Evolutionary conservation across 768 basidiomycete genomes (phyloP).

Genomic region (Hericium alpestre): DNA sequence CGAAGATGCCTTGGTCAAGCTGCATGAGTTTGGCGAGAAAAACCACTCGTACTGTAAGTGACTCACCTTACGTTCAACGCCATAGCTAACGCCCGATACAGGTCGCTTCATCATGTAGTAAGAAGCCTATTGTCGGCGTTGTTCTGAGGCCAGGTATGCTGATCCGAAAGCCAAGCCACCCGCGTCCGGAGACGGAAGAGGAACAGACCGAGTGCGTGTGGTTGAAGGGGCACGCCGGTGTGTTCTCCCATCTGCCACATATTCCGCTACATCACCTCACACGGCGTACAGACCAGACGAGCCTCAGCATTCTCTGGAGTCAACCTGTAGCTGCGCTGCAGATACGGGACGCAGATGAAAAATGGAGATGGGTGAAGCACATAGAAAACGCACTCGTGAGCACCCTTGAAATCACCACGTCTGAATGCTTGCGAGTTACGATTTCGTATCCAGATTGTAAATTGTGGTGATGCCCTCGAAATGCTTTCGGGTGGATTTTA

Average conservation of each 20-base stretch:
- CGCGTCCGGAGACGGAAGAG: constrained; percentile 21
- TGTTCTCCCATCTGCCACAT: neutral
- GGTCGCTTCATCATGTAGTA: constrained; percentile 61
- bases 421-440: neutral
- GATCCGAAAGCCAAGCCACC: constrained; percentile 15
- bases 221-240: constrained; percentile 26
- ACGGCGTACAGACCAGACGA: constrained; percentile 18
- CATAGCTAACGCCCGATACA: constrained; percentile 12
- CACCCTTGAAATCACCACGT: neutral
- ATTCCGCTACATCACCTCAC: neutral
- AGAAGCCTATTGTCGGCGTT: constrained; percentile 10
- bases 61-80: neutral
- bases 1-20: constrained; percentile 23
- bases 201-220: constrained; percentile 20
- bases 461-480: constrained; percentile 22
- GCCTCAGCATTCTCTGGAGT: constrained; percentile 23
- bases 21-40: constrained; percentile 18
- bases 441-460: constrained; percentile 24
- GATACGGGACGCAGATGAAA: constrained; percentile 21
- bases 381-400: constrained; percentile 18
- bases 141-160: neutral
- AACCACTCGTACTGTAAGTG: constrained; percentile 22
- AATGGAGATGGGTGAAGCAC: constrained; percentile 26
- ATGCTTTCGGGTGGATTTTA: constrained; percentile 25
- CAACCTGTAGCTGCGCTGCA: constrained; percentile 25